These are phyloP conservation scores for Penicillium sp. DNA, from an alignment of 2,329 filamentous ascomycete genomes.

Conservation along the genomic window DNA sequence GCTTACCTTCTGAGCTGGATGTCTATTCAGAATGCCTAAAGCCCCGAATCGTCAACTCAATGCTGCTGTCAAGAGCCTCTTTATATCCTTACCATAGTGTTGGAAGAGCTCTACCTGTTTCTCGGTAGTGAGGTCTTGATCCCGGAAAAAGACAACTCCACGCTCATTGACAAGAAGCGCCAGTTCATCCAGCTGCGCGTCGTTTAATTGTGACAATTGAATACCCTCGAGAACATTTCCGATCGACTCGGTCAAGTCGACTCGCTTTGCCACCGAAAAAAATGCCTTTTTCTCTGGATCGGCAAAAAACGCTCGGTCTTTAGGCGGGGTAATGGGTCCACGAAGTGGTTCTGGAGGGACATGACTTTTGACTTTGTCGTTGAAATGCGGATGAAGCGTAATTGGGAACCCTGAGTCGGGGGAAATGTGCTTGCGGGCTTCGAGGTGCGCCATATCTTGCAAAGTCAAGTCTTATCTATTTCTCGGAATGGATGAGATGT, in stretches of 20 bases:
- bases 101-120: slow-evolving; percentile 45
- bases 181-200: slow-evolving; percentile 52
- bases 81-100: slow-evolving; percentile 42
- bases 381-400: slow-evolving; percentile 50
- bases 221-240: slow-evolving; percentile 40
- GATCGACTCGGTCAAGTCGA: slow-evolving; percentile 40
- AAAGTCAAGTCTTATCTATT: no score
- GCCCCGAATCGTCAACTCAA: not conserved
- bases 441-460: slow-evolving; percentile 40
- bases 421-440: slow-evolving; percentile 50
- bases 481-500: not conserved
- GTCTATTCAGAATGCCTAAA: slow-evolving; percentile 5
- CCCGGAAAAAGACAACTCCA: slow-evolving; percentile 48
- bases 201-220: slow-evolving; percentile 48
- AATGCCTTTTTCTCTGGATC: slow-evolving; percentile 45
- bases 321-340: slow-evolving; percentile 25
- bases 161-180: slow-evolving; percentile 50
- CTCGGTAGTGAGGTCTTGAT: slow-evolving; percentile 44
- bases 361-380: slow-evolving; percentile 46
- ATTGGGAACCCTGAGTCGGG: slow-evolving; percentile 51
- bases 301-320: slow-evolving; percentile 34
- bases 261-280: slow-evolving; percentile 28
- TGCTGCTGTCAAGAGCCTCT: no score
- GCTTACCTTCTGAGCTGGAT: slow-evolving; percentile 14
- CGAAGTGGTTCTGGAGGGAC: slow-evolving; percentile 43